phyloP scores from a whole-genome alignment of 2,329 filamentous ascomycete genomes.

The Drechslerella coelobrocha region DNA sequence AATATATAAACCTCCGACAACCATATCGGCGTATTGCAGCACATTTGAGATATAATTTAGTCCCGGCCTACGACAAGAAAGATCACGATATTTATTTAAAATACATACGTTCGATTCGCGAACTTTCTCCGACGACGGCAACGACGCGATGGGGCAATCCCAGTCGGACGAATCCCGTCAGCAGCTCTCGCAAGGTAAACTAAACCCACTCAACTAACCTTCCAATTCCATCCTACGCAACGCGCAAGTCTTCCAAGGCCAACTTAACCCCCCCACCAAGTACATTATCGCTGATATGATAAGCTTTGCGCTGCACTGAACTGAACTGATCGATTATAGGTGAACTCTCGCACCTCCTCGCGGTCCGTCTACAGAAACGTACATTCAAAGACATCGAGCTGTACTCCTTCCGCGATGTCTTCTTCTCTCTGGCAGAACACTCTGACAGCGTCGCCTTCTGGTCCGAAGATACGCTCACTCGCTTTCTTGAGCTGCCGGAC shows the following conservation, averaged over 20 bases:
- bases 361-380: slow-evolving; percentile 67
- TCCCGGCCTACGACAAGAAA: too few species aligned
- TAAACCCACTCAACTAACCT: too few species aligned
- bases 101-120: too few species aligned
- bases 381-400: slow-evolving; percentile 75
- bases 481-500: slow-evolving; percentile 77
- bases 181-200: slow-evolving; percentile 34
- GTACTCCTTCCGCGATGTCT: slow-evolving; percentile 76
- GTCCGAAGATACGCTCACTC: slow-evolving; percentile 72
- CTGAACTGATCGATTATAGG: slow-evolving; percentile 44
- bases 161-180: slow-evolving; percentile 29
- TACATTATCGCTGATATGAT: too few species aligned
- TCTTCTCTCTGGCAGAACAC: slow-evolving; percentile 71
- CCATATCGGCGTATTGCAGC: too few species aligned
- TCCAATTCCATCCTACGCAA: not conserved
- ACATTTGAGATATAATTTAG: too few species aligned
- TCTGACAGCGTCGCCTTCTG: slow-evolving; percentile 70
- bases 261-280: not conserved
- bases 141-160: slow-evolving; percentile 42
- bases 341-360: slow-evolving; percentile 52
- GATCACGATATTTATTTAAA: too few species aligned
- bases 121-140: too few species aligned
- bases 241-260: not conserved
- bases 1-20: too few species aligned
- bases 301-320: too few species aligned